A percentile compares a stretch with the other conserved stretches of the same genome.
Conservation (phyloP, 176 grass and related monocot species). For the Miscanthus lutarioriparius region DNA sequence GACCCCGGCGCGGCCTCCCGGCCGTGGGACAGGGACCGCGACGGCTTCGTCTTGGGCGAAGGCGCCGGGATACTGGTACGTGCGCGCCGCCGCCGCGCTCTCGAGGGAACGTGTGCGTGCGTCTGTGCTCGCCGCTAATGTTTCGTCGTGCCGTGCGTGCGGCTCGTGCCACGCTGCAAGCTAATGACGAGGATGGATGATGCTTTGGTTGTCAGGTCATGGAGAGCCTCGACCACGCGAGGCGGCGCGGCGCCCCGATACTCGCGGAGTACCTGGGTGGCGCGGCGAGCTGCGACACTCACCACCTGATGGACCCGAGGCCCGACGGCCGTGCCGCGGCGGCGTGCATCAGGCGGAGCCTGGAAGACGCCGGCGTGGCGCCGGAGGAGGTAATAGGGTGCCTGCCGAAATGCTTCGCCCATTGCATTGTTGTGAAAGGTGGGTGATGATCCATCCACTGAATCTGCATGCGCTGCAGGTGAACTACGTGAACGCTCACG, state of each 20-base stretch:
- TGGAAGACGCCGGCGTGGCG: slow-evolving; percentile 59
- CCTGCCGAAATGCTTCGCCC: neutral
- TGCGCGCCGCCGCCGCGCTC: too few relatives aligned
- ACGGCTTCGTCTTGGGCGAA: too few relatives aligned
- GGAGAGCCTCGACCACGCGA: slow-evolving; percentile 63
- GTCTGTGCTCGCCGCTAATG: too few relatives aligned
- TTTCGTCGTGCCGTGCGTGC: too few relatives aligned
- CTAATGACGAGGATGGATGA: neutral
- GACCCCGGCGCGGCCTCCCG: too few relatives aligned
- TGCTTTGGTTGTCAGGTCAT: slow-evolving; percentile 33
- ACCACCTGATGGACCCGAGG: slow-evolving; percentile 59
- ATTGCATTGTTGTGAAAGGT: neutral
- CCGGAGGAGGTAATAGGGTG: slow-evolving; percentile 51
- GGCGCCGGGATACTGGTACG: too few relatives aligned
- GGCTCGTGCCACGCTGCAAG: too few relatives aligned
- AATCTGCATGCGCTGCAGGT: slow-evolving; percentile 25
- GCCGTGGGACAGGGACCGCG: too few relatives aligned
- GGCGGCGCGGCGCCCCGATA: slow-evolving; percentile 51
- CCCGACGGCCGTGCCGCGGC: slow-evolving; percentile 43
- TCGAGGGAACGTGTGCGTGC: too few relatives aligned
- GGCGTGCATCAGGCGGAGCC: slow-evolving; percentile 43
- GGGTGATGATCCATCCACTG: neutral
- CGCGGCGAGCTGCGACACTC: slow-evolving; percentile 51
- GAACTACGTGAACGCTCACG: slow-evolving; percentile 68
- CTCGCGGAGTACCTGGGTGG: slow-evolving; percentile 63